Evolutionary conservation across 768 basidiomycete genomes (phyloP), one percentile per base, ranked within the genome.

Genomic region (Mycena filopes): DNA sequence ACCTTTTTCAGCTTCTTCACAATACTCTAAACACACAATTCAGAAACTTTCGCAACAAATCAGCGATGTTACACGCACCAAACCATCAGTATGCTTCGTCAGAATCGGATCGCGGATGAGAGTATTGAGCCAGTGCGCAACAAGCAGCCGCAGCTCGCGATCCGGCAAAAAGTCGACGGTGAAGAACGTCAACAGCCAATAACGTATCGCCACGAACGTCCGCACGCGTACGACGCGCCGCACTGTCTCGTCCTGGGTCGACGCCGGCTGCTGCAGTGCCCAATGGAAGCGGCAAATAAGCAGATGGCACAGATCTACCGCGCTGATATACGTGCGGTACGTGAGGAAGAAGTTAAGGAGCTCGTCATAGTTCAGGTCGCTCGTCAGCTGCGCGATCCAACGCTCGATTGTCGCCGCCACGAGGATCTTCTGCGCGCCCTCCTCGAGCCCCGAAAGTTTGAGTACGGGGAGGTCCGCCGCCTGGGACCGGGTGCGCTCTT

Each of bases 131-230:
- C 94, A 96, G 49, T 85, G 83, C 20, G 93, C 87, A 49, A 96
- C 81, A 45, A 91, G 75, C 28, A 89, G 73, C 69, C 95, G 83
- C 72, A 97, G 77, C 70, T 92, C 92, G 63, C 88, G 85, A 77
- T 93, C 90, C 45, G 92, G 89, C 63, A 95, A 78, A 72, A 96
- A 97, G 74, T 98, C 95, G 67, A 93, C 91, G 53, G 84, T 85
- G 76, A 96, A 97, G 76, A 96, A 96, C 9, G 94, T 95, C 72
- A 94, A 79, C 47, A 97, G 75, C 95, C 96, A 98, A 73, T 94
- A 94, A 45, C 94, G 86, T 58, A 96, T 88, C 7, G 94, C 94
- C 33, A 94, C 92, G 74, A 95, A 96, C 13, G 95, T 96, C 72
- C 96, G 83, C 11, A 95, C 93, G 45, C 94, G 86, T 26, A 95